These are phyloP conservation scores for Colletotrichum godetiae DNA, from an alignment of 2,329 filamentous ascomycete genomes.

Conservation along the genomic window DNA sequence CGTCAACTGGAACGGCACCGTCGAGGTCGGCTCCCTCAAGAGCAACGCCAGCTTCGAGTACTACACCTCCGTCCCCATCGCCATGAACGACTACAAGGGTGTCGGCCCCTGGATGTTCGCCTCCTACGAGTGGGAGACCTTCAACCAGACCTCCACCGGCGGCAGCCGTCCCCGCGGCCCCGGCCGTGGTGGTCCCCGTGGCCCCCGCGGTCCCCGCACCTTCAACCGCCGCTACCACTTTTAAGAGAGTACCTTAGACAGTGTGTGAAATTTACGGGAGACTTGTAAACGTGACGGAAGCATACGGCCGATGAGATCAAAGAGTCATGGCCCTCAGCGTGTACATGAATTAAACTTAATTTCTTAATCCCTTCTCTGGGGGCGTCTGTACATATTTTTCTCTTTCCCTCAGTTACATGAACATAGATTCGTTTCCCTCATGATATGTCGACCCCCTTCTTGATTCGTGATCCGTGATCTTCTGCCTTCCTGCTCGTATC, in stretches of 20 bases:
- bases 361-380: slow-evolving; percentile 8
- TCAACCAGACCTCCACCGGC: slow-evolving; percentile 16
- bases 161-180: neutral
- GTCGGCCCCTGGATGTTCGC: slow-evolving; percentile 38
- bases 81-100: slow-evolving; percentile 38
- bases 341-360: slow-evolving; percentile 29
- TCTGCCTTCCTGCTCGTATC: no score
- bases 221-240: slow-evolving; percentile 28
- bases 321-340: slow-evolving; percentile 8
- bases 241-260: neutral
- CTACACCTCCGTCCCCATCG: slow-evolving; percentile 24
- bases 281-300: neutral
- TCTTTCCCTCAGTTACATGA: neutral
- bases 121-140: slow-evolving; percentile 39
- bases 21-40: slow-evolving; percentile 62
- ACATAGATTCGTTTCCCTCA: slow-evolving; percentile 17
- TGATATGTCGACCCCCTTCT: neutral
- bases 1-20: slow-evolving; percentile 62
- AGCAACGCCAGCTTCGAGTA: slow-evolving; percentile 60
- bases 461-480: neutral
- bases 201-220: slow-evolving; percentile 8
- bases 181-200: neutral
- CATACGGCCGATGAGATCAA: neutral
- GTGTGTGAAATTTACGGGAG: neutral
- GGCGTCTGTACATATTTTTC: slow-evolving; percentile 19